Conservation (phyloP, 2,329 filamentous ascomycete species). For the Cryphonectria carpinicola region DNA sequence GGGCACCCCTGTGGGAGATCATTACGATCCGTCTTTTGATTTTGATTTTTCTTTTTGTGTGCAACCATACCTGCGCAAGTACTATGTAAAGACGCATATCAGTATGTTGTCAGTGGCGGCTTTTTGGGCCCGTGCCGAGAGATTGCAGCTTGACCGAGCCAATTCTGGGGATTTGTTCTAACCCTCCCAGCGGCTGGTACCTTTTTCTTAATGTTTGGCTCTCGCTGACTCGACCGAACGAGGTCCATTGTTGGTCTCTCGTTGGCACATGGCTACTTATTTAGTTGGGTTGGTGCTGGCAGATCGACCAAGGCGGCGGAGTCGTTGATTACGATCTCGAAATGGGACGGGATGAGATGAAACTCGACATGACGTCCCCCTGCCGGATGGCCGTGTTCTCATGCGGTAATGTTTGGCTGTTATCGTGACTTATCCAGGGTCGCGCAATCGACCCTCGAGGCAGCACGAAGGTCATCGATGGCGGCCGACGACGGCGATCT, state of each 20-base stretch:
- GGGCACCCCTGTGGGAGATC: constrained; percentile 27
- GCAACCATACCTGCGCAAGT: constrained; percentile 13
- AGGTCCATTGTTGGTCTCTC: background rate
- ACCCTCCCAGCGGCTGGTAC: background rate
- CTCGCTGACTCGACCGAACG: background rate
- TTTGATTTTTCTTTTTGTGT: background rate
- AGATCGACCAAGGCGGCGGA: background rate
- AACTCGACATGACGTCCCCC: constrained; percentile 15
- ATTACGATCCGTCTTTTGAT: constrained; percentile 17
- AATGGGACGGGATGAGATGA: constrained; percentile 14
- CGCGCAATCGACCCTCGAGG: constrained; percentile 8
- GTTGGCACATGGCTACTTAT: background rate
- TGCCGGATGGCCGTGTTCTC: background rate
- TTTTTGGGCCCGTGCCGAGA: background rate
- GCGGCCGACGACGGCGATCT: background rate
- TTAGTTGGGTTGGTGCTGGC: background rate
- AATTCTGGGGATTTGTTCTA: background rate
- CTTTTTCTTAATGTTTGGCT: background rate
- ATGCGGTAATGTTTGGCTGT: background rate
- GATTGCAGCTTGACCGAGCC: background rate
- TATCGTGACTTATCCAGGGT: constrained; percentile 4
- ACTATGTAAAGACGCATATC: background rate
- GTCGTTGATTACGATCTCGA: constrained; percentile 1
- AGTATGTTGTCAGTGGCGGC: constrained; percentile 2
- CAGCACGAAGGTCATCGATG: background rate